These are phyloP conservation scores for Puccinia sorghi DNA, from an alignment of 1,284 basidiomycete genomes.

Conservation along the genomic window DNA sequence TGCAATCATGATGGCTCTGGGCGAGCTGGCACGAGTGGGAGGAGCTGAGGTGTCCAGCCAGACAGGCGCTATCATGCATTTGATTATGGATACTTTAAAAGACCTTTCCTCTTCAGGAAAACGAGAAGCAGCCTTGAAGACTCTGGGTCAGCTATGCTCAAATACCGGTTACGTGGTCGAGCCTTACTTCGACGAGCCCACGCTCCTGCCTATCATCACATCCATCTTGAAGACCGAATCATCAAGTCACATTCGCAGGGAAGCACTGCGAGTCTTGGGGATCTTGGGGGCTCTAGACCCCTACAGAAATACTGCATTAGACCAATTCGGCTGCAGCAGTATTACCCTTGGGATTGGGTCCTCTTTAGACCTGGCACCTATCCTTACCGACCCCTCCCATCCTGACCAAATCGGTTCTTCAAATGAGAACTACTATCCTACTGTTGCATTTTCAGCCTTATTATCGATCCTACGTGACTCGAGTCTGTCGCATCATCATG, in stretches of 20 bases:
- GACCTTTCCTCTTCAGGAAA: conserved; percentile 78
- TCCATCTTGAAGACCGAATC: conserved; percentile 84
- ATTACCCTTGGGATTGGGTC: conserved; percentile 37
- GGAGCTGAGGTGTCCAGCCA: conserved; percentile 86
- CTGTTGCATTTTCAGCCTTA: conserved; percentile 87
- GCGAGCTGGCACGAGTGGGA: conserved; percentile 88
- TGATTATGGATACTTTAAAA: conserved; percentile 82
- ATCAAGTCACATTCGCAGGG: conserved; percentile 69
- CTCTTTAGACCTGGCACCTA: conserved; percentile 54
- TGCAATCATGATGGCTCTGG: conserved; percentile 88
- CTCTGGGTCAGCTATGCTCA: conserved; percentile 91
- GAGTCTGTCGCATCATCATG: conserved; percentile 79
- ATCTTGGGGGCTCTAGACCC: conserved; percentile 97
- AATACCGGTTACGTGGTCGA: conserved; percentile 93
- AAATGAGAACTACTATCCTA: conserved; percentile 94
- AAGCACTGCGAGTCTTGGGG: conserved; percentile 88
- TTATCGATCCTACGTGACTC: conserved; percentile 86
- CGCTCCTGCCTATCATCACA: conserved; percentile 81
- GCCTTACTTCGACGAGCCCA: conserved; percentile 87
- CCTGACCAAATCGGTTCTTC: conserved; percentile 62
- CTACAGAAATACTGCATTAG: conserved; percentile 72
- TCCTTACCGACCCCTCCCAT: conserved; percentile 64
- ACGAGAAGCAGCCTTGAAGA: conserved; percentile 89
- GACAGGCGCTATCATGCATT: conserved; percentile 82
- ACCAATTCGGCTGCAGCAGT: conserved; percentile 46